Evolutionary conservation across 2,329 filamentous ascomycete species (phyloP), one percentile per base, ranked within the genome.

Genomic region (Cladosporium sp.): DNA sequence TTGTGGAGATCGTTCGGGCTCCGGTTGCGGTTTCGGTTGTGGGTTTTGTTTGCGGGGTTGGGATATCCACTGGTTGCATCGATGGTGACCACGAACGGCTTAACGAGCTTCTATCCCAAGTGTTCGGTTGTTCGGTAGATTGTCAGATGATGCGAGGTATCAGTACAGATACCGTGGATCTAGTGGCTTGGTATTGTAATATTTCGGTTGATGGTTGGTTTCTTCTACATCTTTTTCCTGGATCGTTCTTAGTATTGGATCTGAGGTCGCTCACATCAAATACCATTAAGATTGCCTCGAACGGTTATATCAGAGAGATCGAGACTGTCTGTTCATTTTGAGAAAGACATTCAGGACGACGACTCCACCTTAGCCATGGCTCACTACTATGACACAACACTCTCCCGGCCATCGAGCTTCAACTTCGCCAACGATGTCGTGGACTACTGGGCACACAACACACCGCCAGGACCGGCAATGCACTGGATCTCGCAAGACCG

Each of bases 401-500:
- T 73, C 46, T 67, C 67, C 30, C 66, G 70, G 23, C 70, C 70
- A 5, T 66, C 62, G 39, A 65, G 66, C 56, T 80, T 80, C 77
- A 79, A 80, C 70, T 80, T 79, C 65, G 78, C 78, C 13, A 71
- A 67, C 46, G 74, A 79, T 71, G 76, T 80, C 54, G 75, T 80
- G 58, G 78, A 80, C 67, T 73, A 78, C 68, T 79, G 77, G 76
- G 78, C 78, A 16, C 46, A 63, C 1, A 69, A 72, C 16, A 65
- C 71, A 10, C 72, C 75, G 5, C 70, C 68, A 3, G 61, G 57
- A 7, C 66, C 70, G n/a, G 78, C 78, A 13, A 76, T 80, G 71
- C 70, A 77, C 60, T 80, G 78, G 78, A 69, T 78, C 39, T 76
- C 76, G 16, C 72, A 78, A 59, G 71, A 76, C 32, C 71, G 75